Percentiles rank a stretch among this genome's conserved stretches.
phyloP scores from a whole-genome alignment of 345 rosid genomes.

The Sonneratia caseolaris region DNA sequence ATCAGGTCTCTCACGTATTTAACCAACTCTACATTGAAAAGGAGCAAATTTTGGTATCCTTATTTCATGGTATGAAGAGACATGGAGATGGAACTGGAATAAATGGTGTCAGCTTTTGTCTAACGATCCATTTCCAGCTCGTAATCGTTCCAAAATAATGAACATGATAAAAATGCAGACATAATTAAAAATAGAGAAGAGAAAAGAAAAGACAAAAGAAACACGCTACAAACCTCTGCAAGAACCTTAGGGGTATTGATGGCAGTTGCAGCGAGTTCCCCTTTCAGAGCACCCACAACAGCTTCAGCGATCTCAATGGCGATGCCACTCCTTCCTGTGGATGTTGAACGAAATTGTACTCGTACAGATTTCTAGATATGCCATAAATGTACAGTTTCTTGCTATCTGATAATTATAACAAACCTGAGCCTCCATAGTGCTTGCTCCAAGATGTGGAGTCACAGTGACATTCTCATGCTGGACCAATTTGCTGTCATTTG shows the following conservation, averaged over 20 bases:
- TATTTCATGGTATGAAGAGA: background rate
- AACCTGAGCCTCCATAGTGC: slow-evolving; percentile 88
- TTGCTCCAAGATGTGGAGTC: slow-evolving; percentile 91
- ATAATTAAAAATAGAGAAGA: background rate
- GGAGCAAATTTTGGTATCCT: background rate
- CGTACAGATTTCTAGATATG: background rate
- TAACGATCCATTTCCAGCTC: background rate
- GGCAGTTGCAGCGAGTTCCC: slow-evolving; percentile 89
- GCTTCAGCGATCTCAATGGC: slow-evolving; percentile 78
- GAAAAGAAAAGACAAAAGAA: too few species aligned
- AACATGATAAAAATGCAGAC: background rate
- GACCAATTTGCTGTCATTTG: slow-evolving; percentile 61
- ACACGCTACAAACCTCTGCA: slow-evolving; percentile 46
- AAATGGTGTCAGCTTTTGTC: too few species aligned
- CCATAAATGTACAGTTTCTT: background rate
- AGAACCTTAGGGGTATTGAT: slow-evolving; percentile 94
- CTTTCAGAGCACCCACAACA: slow-evolving; percentile 79
- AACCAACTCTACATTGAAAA: background rate
- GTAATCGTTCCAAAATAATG: background rate
- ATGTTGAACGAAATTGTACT: background rate
- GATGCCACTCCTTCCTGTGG: slow-evolving; percentile 69
- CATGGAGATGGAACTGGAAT: too few species aligned
- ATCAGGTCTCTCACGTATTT: background rate
- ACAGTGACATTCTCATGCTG: slow-evolving; percentile 72
- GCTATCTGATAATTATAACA: slow-evolving; percentile 5